phyloP scores from a whole-genome alignment of 768 basidiomycete genomes.

The Mycena chlorophos region DNA sequence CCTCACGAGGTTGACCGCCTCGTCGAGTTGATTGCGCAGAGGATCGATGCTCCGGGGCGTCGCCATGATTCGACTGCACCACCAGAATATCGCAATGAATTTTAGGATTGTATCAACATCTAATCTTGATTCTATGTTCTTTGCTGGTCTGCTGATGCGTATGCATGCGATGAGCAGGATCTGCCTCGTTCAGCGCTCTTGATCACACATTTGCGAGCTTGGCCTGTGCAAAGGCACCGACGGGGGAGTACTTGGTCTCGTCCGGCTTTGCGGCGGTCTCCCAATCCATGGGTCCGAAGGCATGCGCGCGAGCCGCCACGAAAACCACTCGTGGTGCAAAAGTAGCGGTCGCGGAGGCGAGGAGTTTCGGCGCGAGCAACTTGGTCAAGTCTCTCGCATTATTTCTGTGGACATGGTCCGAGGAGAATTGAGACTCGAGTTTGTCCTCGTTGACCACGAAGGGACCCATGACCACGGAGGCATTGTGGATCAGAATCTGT shows the following conservation, averaged over 20 bases:
- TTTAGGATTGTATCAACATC: too few relatives aligned
- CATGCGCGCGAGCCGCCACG: conserved; percentile 4
- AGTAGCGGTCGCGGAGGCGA: background rate
- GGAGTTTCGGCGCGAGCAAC: conserved; percentile 2
- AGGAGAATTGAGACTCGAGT: conserved; percentile 5
- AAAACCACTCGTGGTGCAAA: conserved; percentile 7
- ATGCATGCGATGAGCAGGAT: too few relatives aligned
- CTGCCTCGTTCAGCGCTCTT: too few relatives aligned
- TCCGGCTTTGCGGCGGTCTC: background rate
- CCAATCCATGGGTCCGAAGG: background rate
- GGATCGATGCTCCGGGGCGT: conserved; percentile 5
- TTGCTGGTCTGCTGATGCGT: too few relatives aligned
- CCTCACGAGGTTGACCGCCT: conserved; percentile 11
- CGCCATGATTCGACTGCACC: background rate
- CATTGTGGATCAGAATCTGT: conserved; percentile 14
- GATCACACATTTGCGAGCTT: conserved; percentile 16
- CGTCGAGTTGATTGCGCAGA: conserved; percentile 13
- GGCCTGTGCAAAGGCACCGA: background rate
- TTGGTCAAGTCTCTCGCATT: conserved; percentile 10
- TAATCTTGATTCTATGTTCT: too few relatives aligned
- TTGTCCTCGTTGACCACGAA: conserved; percentile 4
- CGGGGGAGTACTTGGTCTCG: background rate
- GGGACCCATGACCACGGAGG: background rate
- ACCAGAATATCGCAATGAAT: conserved; percentile 12
- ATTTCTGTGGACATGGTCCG: conserved; percentile 9